These are phyloP conservation scores for Pseudophaeomoniella oleicola DNA, from an alignment of 2,329 filamentous ascomycete species.

Conservation along the genomic window DNA sequence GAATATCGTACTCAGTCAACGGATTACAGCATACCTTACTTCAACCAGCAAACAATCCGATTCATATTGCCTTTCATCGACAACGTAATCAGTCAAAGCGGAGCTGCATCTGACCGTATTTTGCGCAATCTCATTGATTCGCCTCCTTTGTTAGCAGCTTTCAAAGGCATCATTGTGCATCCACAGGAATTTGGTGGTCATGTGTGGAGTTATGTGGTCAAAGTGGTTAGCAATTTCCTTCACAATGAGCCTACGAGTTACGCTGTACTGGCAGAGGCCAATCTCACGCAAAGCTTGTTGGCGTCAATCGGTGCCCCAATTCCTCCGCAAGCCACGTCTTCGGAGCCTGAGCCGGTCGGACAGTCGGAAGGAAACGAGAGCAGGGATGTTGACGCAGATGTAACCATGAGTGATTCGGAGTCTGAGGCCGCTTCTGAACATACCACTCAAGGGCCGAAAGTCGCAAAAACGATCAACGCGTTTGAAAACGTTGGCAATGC, in stretches of 20 bases:
- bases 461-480: not conserved
- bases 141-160: conserved; percentile 61
- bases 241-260: conserved; percentile 98
- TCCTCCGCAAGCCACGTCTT: conserved; percentile 24
- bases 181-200: conserved; percentile 71
- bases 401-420: not conserved
- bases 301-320: conserved; percentile 46
- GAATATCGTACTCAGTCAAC: conserved; percentile 66
- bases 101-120: conserved; percentile 76
- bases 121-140: conserved; percentile 91
- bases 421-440: not conserved
- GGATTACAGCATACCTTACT: conserved; percentile 87
- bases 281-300: conserved; percentile 72
- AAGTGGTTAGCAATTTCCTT: conserved; percentile 87
- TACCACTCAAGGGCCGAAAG: not conserved
- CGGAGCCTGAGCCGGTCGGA: conserved; percentile 11
- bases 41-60: conserved; percentile 83
- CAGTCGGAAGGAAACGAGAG: conserved; percentile 10
- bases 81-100: conserved; percentile 74
- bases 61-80: conserved; percentile 94
- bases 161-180: conserved; percentile 71
- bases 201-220: conserved; percentile 90
- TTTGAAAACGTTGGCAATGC: not conserved
- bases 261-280: conserved; percentile 85
- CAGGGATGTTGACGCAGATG: not conserved